Evolutionary conservation across 2,329 filamentous ascomycete species (phyloP).

Genomic region (Alternaria consortialis): DNA sequence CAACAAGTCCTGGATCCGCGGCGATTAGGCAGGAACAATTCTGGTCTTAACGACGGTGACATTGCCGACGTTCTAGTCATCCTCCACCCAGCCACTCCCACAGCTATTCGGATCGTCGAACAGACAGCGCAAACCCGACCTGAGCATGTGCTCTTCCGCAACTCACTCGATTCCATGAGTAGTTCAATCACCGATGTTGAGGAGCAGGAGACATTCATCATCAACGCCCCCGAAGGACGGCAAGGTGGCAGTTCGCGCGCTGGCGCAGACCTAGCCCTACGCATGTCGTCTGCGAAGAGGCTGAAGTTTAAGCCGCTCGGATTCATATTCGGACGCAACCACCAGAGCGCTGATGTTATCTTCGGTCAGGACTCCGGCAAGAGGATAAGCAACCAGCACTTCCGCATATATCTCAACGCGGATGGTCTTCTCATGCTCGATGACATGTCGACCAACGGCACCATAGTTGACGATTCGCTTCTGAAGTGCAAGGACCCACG

Average conservation of each 20-base stretch:
- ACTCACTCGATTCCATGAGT: slow-evolving; percentile 54
- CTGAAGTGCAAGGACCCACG: slow-evolving; percentile 62
- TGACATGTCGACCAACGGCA: slow-evolving; percentile 96
- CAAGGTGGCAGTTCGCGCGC: slow-evolving; percentile 29
- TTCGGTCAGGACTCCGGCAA: slow-evolving; percentile 71
- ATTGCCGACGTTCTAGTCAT: slow-evolving; percentile 90
- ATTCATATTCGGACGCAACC: slow-evolving; percentile 87
- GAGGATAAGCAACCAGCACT: slow-evolving; percentile 93
- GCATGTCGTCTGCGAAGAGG: slow-evolving; percentile 70
- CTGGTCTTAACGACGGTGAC: slow-evolving; percentile 82
- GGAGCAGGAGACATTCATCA: slow-evolving; percentile 58
- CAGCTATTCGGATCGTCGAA: slow-evolving; percentile 75
- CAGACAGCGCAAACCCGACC: slow-evolving; percentile 62
- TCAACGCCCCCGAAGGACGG: slow-evolving; percentile 52
- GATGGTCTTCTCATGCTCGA: slow-evolving; percentile 89
- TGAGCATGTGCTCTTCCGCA: slow-evolving; percentile 65
- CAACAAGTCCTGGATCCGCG: slow-evolving; percentile 84
- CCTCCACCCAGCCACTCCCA: slow-evolving; percentile 78
- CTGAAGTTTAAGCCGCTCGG: slow-evolving; percentile 75
- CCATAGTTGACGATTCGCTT: slow-evolving; percentile 78
- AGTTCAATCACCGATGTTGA: slow-evolving; percentile 49
- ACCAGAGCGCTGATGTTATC: slow-evolving; percentile 73
- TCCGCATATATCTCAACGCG: slow-evolving; percentile 90
- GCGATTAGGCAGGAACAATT: slow-evolving; percentile 80
- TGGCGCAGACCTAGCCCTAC: slow-evolving; percentile 74